A percentile compares a stretch with the other conserved stretches of the same genome.
Evolutionary conservation across 768 basidiomycete genomes (phyloP).

Genomic region (Piloderma croceum): DNA sequence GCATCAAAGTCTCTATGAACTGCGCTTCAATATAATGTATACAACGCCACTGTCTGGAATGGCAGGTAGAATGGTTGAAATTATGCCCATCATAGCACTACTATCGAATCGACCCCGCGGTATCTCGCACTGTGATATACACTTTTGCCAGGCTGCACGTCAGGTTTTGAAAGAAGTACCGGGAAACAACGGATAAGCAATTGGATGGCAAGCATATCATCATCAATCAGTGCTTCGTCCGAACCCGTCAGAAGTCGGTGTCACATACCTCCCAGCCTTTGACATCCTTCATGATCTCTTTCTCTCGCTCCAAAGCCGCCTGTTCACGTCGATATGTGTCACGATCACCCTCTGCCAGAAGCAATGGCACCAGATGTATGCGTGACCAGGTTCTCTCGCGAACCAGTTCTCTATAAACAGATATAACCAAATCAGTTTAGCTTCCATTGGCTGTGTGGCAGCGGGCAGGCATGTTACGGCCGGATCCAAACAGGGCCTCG

Average conservation of each 20-base stretch:
- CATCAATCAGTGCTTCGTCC: conserved; percentile 20
- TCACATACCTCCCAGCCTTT: conserved; percentile 86
- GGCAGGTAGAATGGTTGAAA: too few relatives aligned
- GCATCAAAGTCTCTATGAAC: too few relatives aligned
- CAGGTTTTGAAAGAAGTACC: conserved; percentile 7
- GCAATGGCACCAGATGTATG: conserved; percentile 86
- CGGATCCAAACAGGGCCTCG: conserved; percentile 64
- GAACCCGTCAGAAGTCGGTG: conserved; percentile 16
- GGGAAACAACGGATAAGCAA: conserved; percentile 13
- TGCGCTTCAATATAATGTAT: too few relatives aligned
- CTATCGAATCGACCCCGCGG: conserved; percentile 49
- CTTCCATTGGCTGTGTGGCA: conserved; percentile 28
- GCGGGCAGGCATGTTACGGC: conserved; percentile 35
- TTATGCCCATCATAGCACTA: conserved; percentile 47
- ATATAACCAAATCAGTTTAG: conserved; percentile 37
- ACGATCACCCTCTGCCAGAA: conserved; percentile 92
- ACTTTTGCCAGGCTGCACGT: conserved; percentile 75
- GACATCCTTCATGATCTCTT: conserved; percentile 93
- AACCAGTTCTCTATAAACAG: conserved; percentile 73
- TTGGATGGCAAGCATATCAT: conserved; percentile 16
- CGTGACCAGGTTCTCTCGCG: conserved; percentile 94
- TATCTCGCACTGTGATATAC: conserved; percentile 80
- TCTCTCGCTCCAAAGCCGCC: conserved; percentile 74
- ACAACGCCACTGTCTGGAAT: too few relatives aligned
- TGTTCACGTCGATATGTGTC: conserved; percentile 77